These are phyloP conservation scores for Fusarium brachygibbosum DNA, from an alignment of 2,329 filamentous ascomycete species.

Conservation along the genomic window DNA sequence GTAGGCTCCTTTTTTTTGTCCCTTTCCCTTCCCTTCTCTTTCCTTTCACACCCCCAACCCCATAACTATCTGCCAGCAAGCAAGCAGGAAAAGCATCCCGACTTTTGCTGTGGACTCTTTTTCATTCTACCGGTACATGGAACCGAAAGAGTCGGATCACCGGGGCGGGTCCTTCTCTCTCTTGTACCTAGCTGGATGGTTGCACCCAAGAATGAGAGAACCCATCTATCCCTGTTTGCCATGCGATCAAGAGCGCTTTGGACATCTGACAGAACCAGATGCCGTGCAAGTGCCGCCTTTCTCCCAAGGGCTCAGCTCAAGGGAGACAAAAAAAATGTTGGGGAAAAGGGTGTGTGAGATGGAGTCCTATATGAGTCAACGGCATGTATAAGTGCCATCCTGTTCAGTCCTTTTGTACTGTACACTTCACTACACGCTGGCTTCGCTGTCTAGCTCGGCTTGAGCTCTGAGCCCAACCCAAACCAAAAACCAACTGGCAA, in stretches of 20 bases:
- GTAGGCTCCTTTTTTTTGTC: conserved; percentile 27
- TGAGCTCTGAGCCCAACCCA: conserved; percentile 5
- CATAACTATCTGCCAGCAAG: not conserved
- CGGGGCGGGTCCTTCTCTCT: conserved; percentile 15
- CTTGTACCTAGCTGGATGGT: conserved; percentile 22
- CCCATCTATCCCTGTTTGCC: conserved; percentile 37
- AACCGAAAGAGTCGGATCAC: conserved; percentile 42
- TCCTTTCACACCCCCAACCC: conserved; percentile 18
- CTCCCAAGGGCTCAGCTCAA: conserved; percentile 5
- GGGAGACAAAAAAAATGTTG: conserved; percentile 2
- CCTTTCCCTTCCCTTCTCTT: not conserved
- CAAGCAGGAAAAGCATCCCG: not conserved
- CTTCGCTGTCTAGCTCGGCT: conserved; percentile 6
- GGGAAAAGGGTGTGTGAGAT: not conserved
- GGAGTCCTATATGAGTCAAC: not conserved
- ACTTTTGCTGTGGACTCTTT: conserved; percentile 22
- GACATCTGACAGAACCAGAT: conserved; percentile 27
- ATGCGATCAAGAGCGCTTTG: conserved; percentile 32
- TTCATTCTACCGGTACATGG: conserved; percentile 21
- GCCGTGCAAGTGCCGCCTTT: conserved; percentile 41
- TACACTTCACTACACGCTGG: conserved; percentile 11
- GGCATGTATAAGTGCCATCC: conserved; percentile 2
- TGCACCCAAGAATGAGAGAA: conserved; percentile 3
- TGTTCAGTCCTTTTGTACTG: conserved; percentile 4
- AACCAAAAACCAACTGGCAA: conserved; percentile 22